Percentiles rank a stretch among this genome's conserved stretches.
Evolutionary conservation across 257 asterid genomes (phyloP).

Genomic region (Lycium barbarum): DNA sequence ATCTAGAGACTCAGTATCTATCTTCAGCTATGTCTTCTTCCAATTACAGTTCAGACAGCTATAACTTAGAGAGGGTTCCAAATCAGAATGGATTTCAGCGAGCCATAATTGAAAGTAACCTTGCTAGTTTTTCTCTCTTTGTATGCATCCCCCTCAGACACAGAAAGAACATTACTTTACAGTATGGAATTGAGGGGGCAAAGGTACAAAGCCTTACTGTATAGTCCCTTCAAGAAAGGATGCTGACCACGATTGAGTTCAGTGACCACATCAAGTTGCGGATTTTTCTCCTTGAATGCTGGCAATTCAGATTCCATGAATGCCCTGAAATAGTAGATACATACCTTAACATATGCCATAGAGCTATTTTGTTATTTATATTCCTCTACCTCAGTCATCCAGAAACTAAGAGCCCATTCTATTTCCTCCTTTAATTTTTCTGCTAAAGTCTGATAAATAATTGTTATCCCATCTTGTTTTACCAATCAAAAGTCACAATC

Average conservation of each 20-base stretch:
- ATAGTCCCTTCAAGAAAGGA: slow-evolving; percentile 83
- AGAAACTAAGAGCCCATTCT: not conserved
- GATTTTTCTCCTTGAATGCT: slow-evolving; percentile 66
- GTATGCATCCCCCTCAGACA: not conserved
- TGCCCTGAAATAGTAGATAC: slow-evolving; percentile 51
- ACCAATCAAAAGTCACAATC: not conserved
- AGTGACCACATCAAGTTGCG: slow-evolving; percentile 87
- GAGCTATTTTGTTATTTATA: not conserved
- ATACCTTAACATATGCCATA: not conserved
- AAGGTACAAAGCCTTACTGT: slow-evolving; percentile 51
- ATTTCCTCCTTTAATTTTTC: not conserved
- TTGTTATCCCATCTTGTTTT: not conserved
- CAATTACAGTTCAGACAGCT: too few relatives aligned
- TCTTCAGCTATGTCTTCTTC: not conserved
- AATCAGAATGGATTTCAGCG: too few relatives aligned
- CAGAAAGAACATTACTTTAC: not conserved
- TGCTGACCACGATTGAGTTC: slow-evolving; percentile 90
- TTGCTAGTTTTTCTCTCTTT: not conserved
- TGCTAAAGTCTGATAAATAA: not conserved
- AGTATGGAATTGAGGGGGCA: not conserved
- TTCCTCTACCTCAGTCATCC: not conserved
- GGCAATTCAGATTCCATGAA: slow-evolving; percentile 84
- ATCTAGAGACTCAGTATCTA: not conserved
- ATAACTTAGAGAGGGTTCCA: too few relatives aligned
- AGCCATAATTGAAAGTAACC: not conserved